Evolutionary conservation across 257 asterid species (phyloP), one percentile per base, ranked within the genome.

Genomic region (Lycium barbarum): DNA sequence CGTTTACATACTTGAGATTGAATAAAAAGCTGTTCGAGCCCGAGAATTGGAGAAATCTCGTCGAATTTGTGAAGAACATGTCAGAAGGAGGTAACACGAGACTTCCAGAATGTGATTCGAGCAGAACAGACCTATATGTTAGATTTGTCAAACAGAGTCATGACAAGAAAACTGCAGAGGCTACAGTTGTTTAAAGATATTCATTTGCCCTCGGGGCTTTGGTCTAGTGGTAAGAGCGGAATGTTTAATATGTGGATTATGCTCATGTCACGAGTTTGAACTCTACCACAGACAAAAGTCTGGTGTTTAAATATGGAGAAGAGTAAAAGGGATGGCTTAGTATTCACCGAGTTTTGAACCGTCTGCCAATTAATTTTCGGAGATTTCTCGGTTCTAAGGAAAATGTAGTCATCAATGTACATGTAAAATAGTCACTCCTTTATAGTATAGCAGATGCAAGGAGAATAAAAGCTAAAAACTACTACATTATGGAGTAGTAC

Each of bases 1-100:
- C 98, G 20, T 96, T 96, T 85, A 96, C 98, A 67, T 96, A 91
- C 67, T 86, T 96, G 53, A 91, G 99, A 83, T 87, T 96, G 98
- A 94, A 96, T 66, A 96, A 95, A 91, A 83, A 88, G 66, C 87
- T 95, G 86, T 92, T 96, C 79, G 98, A 92, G 81, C 89, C 93
- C 26, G 92, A 93, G 13, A 96, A 93, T 86, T 96, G 98, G 99
- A 84, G 92, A 83, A 90, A 92, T 83, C 88, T 96, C 43, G 92
- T 93, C 55, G 93, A 92, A 59, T 96, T 95, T 84, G 97, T 93
- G 11, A 93, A 88, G 83, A 88, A 90, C 86, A 93, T 96, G 97
- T 89, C 97, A 0, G 96, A 91, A 81, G 97, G 97, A 61, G 93
- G 94, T 62, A 84, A 22, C 59, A 74, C 86, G 20, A 90, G 91